Evolutionary conservation across 805 yeast genomes (phyloP), one percentile per base, ranked within the genome.

Genomic region (Zygotorulaspora florentina): DNA sequence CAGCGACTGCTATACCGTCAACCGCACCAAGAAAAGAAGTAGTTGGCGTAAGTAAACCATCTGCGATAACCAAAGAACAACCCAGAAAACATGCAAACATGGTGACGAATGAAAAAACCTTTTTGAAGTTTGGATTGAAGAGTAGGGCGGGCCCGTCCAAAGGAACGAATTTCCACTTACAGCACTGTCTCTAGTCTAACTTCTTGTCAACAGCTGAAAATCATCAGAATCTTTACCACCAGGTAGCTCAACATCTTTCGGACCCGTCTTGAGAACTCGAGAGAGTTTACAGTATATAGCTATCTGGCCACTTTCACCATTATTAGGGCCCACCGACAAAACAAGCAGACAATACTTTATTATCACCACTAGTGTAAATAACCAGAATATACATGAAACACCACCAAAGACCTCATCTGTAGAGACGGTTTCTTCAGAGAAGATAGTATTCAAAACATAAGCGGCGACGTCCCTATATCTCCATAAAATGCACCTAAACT

Each of bases 261-360:
- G 77, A 11, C 76, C 79, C 40, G 76, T 64, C 31, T 69, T 70
- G 50, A 78, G 60, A 30, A 66, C 64, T 34, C 79, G 66, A 4
- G 82, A 80, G 27, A 78, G 70, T 55, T 77, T 77, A 17, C 83
- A 76, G 53, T 79, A 80, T 35, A 80, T 73, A n/a, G 85, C 84
- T 28, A 80, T 73, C 48, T 77, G 82, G 1, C 85, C 84, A 50
- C 85, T 84, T 57, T 79, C 82, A 38, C 80, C 81, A 39, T 76
- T 71, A 58, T 79, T 77, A 8, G 81, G 79, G 11, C 83, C 85
- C 38, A 69, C 56, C 15, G 56, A 52, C 40, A 79, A 65, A 8
- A 79, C 83, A 40, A 80, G 60, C 35, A 71, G 55, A 12, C 74
- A 65, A 53, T 80, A 80, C 55, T 80, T 80, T 56, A 72, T 39